Conservation (phyloP, 1,284 basidiomycete species). For the Ustilago hordei region DNA sequence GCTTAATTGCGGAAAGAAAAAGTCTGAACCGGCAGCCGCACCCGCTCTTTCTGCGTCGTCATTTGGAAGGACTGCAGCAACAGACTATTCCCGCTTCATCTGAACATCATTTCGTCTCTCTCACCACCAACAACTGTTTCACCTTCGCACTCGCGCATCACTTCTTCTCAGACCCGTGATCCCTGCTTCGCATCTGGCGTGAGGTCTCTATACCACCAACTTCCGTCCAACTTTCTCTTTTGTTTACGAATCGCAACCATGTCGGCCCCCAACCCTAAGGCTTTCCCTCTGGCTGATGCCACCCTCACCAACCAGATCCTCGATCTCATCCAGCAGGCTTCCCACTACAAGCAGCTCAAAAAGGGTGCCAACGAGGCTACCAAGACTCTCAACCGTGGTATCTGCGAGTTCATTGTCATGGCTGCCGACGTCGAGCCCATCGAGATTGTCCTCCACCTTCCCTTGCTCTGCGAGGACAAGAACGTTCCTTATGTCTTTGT, state of each 20-base stretch:
- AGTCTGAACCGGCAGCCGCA: neutral
- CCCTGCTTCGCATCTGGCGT: slow-evolving; percentile 50
- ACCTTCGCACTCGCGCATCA: slow-evolving; percentile 5
- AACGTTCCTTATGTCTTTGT: slow-evolving; percentile 97
- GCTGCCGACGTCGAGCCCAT: slow-evolving; percentile 92
- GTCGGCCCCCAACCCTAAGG: slow-evolving; percentile 76
- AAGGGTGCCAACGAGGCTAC: slow-evolving; percentile 96
- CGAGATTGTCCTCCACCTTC: slow-evolving; percentile 96
- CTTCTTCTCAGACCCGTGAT: slow-evolving; percentile 47
- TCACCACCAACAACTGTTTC: slow-evolving; percentile 21
- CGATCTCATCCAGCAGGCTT: slow-evolving; percentile 70
- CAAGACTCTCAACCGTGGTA: slow-evolving; percentile 98
- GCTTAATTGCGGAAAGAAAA: slow-evolving; percentile 1
- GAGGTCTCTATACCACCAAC: slow-evolving; percentile 40
- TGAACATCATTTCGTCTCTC: neutral
- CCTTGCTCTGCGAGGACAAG: slow-evolving; percentile 99
- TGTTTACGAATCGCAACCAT: slow-evolving; percentile 24
- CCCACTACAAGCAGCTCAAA: slow-evolving; percentile 95
- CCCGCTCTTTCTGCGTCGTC: slow-evolving; percentile 4
- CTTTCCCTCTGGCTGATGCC: slow-evolving; percentile 91
- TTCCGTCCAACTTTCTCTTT: neutral
- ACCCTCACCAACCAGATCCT: slow-evolving; percentile 91
- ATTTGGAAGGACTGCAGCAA: slow-evolving; percentile 1
- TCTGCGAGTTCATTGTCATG: slow-evolving; percentile 97
- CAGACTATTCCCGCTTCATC: neutral